Evolutionary conservation across 306 rosid species (phyloP), one percentile per base, ranked within the genome.

Genomic region (Herpetospermum pedunculosum): DNA sequence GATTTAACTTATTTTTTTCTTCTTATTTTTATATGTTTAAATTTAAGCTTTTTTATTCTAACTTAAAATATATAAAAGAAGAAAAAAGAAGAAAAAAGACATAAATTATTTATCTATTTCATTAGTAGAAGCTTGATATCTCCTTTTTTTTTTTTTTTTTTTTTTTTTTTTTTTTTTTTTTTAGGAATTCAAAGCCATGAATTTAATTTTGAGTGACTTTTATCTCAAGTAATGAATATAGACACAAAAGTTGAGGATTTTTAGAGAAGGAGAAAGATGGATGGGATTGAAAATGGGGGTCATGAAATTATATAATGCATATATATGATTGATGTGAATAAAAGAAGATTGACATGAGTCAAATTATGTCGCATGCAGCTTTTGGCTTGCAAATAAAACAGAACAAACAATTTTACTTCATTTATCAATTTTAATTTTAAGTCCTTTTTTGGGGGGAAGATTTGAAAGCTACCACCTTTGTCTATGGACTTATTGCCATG

Each of bases 361-460:
- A 70, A 70, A 46, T 9, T 23, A 29, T 70, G 74, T 70, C 74
- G 15, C 74, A 46, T 44, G 74, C 74, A 70, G 74, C 74, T 47
- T 70, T 70, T 47, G 41, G 54, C 2, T 44, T 43, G 13, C 7
- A 69, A 69, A 69, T 69, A 38, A 14, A 12, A 21, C 21, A 41
- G 38, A 25, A 14, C n/a, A 69, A 69, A 44, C 38, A 40, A 38
- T 38, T 41, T 34, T 21, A 21, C 16, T 65, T 38, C n/a, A 65
- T 35, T 65, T 55, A 8, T 59, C 11, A 43, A 67, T 67, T 44
- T 44, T 23, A 41, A 43, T 41, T 67, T 67, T 0, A 37, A 41
- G 34, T 69, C 34, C 19, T 69, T 69, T 69, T 69, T 43, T 26
- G 7, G 29, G 70, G 18, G 28, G 4, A 12, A 35, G 70, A 41